phyloP scores from a whole-genome alignment of 192 early-diverging fungal genomes.

The Backusella psychrophila region DNA sequence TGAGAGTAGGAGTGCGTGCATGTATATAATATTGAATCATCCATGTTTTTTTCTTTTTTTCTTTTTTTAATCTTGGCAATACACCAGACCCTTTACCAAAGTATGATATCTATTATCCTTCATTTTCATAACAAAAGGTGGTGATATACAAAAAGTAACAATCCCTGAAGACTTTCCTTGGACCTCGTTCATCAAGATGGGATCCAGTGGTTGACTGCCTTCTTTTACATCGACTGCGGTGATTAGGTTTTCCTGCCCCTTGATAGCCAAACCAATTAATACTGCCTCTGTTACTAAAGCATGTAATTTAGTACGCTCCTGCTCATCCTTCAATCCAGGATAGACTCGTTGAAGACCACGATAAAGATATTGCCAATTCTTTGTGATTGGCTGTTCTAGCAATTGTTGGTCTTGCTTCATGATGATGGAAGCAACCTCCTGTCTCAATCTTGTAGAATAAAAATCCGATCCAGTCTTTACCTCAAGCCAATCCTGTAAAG shows the following conservation, averaged over 20 bases:
- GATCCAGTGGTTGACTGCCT: conserved; percentile 21
- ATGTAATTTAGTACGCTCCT: conserved; percentile 19
- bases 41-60: neutral
- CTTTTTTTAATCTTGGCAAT: conserved; percentile 4
- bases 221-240: conserved; percentile 21
- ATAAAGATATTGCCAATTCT: conserved; percentile 25
- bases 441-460: conserved; percentile 25
- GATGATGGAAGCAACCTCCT: conserved; percentile 22
- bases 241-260: conserved; percentile 32
- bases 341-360: conserved; percentile 22
- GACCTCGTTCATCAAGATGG: conserved; percentile 24
- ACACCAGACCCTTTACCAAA: conserved; percentile 18
- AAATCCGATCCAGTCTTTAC: neutral
- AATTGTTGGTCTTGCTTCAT: neutral
- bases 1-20: too few relatives aligned
- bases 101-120: neutral
- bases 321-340: conserved; percentile 7
- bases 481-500: conserved; percentile 21
- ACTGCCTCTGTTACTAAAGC: conserved; percentile 23
- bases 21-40: neutral
- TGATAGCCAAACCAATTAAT: conserved; percentile 25
- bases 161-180: conserved; percentile 14
- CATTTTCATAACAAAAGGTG: conserved; percentile 25
- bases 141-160: conserved; percentile 32
- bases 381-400: neutral